phyloP scores from a whole-genome alignment of 768 basidiomycete species.

The Lepiota subincarnata region DNA sequence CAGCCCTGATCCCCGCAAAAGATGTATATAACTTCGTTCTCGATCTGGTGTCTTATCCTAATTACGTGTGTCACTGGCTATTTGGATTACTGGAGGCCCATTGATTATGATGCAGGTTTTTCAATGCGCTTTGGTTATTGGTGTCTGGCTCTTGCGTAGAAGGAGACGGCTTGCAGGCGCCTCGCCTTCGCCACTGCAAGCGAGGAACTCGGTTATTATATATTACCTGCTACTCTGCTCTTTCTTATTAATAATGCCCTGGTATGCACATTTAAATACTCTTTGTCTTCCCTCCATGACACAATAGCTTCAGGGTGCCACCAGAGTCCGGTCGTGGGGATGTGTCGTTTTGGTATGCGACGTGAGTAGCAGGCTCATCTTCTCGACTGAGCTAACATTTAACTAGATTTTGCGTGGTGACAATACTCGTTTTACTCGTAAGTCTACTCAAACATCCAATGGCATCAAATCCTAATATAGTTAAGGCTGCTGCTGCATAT shows the following conservation, averaged over 20 bases:
- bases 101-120: slow-evolving; percentile 21
- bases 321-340: slow-evolving; percentile 32
- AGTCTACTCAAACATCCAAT: not conserved
- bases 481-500: slow-evolving; percentile 29
- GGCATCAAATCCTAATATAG: not conserved
- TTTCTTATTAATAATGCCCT: slow-evolving; percentile 29
- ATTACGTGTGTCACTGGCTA: slow-evolving; percentile 22
- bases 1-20: slow-evolving; percentile 33
- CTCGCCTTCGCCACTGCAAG: slow-evolving; percentile 22
- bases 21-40: slow-evolving; percentile 36
- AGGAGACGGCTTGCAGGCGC: slow-evolving; percentile 19
- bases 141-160: slow-evolving; percentile 28
- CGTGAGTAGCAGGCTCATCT: slow-evolving; percentile 18
- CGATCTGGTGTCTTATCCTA: slow-evolving; percentile 37
- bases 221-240: slow-evolving; percentile 25
- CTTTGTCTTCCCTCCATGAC: not conserved
- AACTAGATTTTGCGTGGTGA: slow-evolving; percentile 28
- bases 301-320: slow-evolving; percentile 24
- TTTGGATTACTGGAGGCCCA: slow-evolving; percentile 22
- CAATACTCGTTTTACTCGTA: slow-evolving; percentile 24
- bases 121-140: slow-evolving; percentile 25
- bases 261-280: slow-evolving; percentile 17
- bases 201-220: slow-evolving; percentile 20
- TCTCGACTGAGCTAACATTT: not conserved
- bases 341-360: slow-evolving; percentile 38